A percentile compares a stretch with the other conserved stretches of the same genome.
phyloP scores from a whole-genome alignment of 805 yeast species.

The Scheffersomyces coipomensis region DNA sequence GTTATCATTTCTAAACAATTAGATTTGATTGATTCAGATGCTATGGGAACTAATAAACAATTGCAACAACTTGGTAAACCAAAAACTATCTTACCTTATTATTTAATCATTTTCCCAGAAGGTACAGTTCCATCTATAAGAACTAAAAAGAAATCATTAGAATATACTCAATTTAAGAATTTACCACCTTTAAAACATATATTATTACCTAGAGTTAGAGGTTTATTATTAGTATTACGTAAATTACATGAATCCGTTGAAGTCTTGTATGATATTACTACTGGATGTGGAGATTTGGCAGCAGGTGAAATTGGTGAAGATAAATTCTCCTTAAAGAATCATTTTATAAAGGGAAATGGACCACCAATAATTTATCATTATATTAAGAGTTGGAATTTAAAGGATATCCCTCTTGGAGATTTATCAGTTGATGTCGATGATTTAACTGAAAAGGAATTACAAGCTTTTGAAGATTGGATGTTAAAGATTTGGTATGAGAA shows the following conservation, averaged over 20 bases:
- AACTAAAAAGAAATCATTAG: conserved; percentile 57
- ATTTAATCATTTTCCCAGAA: conserved; percentile 84
- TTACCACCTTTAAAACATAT: conserved; percentile 57
- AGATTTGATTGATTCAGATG: conserved; percentile 56
- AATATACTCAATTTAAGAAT: conserved; percentile 53
- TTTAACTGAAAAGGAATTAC: conserved; percentile 38
- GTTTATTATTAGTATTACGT: conserved; percentile 65
- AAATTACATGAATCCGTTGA: conserved; percentile 53
- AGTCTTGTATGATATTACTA: conserved; percentile 75
- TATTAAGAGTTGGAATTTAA: conserved; percentile 54
- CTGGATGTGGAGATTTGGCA: conserved; percentile 74
- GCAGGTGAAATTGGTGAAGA: conserved; percentile 74
- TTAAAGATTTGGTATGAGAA: conserved; percentile 71
- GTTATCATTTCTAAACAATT: conserved; percentile 54
- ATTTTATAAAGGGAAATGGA: conserved; percentile 68
- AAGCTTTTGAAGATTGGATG: conserved; percentile 73
- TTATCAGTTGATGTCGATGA: conserved; percentile 41
- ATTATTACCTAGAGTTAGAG: conserved; percentile 80
- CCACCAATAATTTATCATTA: conserved; percentile 68
- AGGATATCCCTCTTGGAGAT: conserved; percentile 61
- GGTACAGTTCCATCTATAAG: conserved; percentile 81
- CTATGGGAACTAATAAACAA: conserved; percentile 51
- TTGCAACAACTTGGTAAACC: conserved; percentile 11
- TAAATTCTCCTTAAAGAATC: conserved; percentile 59
- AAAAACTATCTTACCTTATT: conserved; percentile 42